Evolutionary conservation across 75 land plant species (phyloP), one percentile per base, ranked within the genome.

Genomic region (Pinus albicaulis): DNA sequence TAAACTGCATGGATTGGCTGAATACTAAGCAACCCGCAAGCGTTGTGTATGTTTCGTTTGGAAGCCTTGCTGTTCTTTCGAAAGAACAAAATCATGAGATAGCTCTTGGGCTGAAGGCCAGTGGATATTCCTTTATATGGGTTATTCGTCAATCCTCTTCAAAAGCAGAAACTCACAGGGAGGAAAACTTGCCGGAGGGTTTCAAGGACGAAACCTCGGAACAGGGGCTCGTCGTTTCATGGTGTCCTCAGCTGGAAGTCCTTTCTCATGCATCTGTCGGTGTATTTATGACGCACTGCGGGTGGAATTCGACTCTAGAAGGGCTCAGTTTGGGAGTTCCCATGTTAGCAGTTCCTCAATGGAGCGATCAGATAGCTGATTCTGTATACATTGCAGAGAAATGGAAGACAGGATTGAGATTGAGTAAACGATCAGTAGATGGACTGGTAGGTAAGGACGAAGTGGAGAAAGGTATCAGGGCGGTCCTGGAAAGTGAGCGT

Each of bases 31-130:
- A 60, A 2, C 2, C 31, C 7, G 38, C 77, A 6, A 79, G 81
- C 13, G 85, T 86, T 3, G 56, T 88, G n/a, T 85, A 88, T 57
- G 55, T 85, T 38, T 88, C 87, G 19, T 55, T 82, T 16, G 90
- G 90, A 16, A 88, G 90, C 44, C 64, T 85, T 28, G 59, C 73
- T 1, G 59, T 75, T 13, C 69, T 80, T 16, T 76, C 88, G 2
- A 22, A n/a, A 25, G 76, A 77, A 0, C 85, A 85, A 25, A 77
- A 85, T 57, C 73, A 62, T 15, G 88, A 85, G 58, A 44, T 88
- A 5, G 82, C 77, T 3, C 58, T 74, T 3, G 88, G 90, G 8
- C 5, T 88, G 38, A 41, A 56, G 14, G 34, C 26, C 5, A 81
- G 87, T 26, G 64, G 77, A 3, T 71, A 78, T 13, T 64, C 68